Base-by-base conservation (phyloP, 1,139 yeast genomes). In the Meyerozyma carpophila region DNA sequence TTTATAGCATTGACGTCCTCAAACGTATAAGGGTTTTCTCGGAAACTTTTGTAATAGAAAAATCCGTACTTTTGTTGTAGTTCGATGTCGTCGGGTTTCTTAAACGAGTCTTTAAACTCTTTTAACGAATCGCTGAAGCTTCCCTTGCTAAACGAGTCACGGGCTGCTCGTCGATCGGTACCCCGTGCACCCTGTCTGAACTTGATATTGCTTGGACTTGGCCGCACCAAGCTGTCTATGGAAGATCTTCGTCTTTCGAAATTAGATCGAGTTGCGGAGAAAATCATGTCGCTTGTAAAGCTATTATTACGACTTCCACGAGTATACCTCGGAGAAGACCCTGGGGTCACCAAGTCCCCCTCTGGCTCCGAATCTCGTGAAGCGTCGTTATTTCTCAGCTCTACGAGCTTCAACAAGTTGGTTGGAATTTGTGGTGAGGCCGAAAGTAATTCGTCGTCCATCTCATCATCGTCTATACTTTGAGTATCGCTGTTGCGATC, bases 351-450 rank as follows among this genome's bases (percentile, higher is more conserved):
- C 14, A 5, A 9, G 8, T 50, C 46, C 32, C 47, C 49, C 27
- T 50, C 54, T 4, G 48, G 44, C 16, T 50, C 54, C 14, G 54
- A 48, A 21, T 48, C 50, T 32, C 52, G 43, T 7, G 48, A 44
- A 41, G 54, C 67, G 56, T 63, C 65, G 44, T 65, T 70, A 51
- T 74, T 78, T 36, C 81, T 59, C 52, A 67, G 65, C 51, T 81
- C 86, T 10, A 76, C 85, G 49, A 81, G 61, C 50, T 76, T 73
- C 42, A 82, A 57, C 24, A 82, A 62, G 42, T 79, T 78, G 36
- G 77, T 79, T 0, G 88, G 88, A 4, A 82, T 81, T 52, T 82
- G 85, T 0, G 88, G 88, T 3, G 86, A 81, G 1, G 81, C 82
- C 0, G 83, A 77, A 25, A 81, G 60, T 31, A 79, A 57, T 26